Evolutionary conservation across 2,329 filamentous ascomycete genomes (phyloP).

Genomic region (Cercospora sesami): DNA sequence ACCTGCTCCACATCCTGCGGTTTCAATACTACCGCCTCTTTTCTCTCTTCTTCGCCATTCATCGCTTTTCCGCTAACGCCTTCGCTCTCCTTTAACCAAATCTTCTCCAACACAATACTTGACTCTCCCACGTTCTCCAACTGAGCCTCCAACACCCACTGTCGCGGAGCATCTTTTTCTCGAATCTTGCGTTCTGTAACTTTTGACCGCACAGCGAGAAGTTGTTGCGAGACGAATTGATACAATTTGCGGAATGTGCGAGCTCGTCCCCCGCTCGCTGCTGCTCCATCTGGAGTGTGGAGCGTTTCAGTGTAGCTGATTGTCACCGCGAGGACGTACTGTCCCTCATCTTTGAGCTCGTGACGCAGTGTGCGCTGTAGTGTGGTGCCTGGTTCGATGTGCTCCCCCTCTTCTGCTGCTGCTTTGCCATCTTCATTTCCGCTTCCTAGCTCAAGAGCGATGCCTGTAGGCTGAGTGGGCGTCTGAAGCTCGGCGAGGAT

Average conservation of each 20-base stretch:
- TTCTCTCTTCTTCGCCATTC: conserved; percentile 35
- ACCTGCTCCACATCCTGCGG: conserved; percentile 66
- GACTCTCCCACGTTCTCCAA: conserved; percentile 91
- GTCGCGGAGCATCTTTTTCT: conserved; percentile 44
- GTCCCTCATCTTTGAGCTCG: conserved; percentile 90
- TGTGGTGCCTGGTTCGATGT: conserved; percentile 61
- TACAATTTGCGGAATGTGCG: conserved; percentile 93
- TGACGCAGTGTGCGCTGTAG: conserved; percentile 81
- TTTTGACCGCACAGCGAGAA: conserved; percentile 88
- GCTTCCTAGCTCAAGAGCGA: conserved; percentile 58
- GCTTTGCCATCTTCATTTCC: conserved; percentile 44
- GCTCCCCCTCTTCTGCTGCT: conserved; percentile 43
- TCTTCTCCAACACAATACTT: conserved; percentile 70
- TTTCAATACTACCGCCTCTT: conserved; percentile 51
- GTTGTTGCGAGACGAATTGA: conserved; percentile 90
- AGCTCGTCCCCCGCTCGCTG: conserved; percentile 61
- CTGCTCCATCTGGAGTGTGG: conserved; percentile 42
- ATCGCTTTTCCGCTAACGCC: conserved; percentile 31
- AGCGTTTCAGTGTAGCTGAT: conserved; percentile 87
- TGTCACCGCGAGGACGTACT: conserved; percentile 88
- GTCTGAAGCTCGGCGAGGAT: conserved; percentile 96
- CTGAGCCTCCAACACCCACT: conserved; percentile 86
- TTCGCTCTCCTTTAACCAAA: conserved; percentile 35
- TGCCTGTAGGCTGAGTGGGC: conserved; percentile 63
- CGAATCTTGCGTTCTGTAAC: conserved; percentile 58